Conservation (phyloP, 2,329 filamentous ascomycete genomes). For the Didymellaceae sp. region DNA sequence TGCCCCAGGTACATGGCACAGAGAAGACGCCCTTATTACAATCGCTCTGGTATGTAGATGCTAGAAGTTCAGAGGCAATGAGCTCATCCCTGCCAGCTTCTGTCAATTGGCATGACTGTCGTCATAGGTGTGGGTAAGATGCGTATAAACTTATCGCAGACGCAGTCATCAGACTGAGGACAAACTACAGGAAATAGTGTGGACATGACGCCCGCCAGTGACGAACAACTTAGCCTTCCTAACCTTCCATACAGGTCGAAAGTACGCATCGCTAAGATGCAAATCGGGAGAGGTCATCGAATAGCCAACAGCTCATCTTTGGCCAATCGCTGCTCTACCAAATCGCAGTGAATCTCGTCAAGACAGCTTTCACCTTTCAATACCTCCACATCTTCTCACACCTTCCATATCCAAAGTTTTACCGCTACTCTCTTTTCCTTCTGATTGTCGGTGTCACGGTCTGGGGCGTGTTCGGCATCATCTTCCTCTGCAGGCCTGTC, state of each 20-base stretch:
- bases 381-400: constrained; percentile 39
- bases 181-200: constrained; percentile 13
- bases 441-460: constrained; percentile 24
- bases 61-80: too few species aligned
- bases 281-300: neutral
- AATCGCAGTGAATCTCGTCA: constrained; percentile 41
- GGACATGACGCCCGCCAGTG: neutral
- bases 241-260: constrained; percentile 27
- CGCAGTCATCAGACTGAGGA: neutral
- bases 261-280: constrained; percentile 5
- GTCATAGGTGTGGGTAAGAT: constrained; percentile 32
- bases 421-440: constrained; percentile 28
- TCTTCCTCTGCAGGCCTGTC: constrained; percentile 40
- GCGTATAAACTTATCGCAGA: too few species aligned
- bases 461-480: constrained; percentile 38
- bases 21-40: constrained; percentile 40
- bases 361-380: constrained; percentile 41
- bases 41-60: constrained; percentile 31
- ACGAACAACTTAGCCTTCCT: neutral
- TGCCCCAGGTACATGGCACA: constrained; percentile 13
- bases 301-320: constrained; percentile 36
- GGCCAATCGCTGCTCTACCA: constrained; percentile 42
- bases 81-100: constrained; percentile 22
- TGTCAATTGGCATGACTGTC: constrained; percentile 37
- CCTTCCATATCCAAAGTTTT: constrained; percentile 5